Base-by-base conservation (phyloP, 1,284 basidiomycete genomes). In the Vanrija sp. region DNA sequence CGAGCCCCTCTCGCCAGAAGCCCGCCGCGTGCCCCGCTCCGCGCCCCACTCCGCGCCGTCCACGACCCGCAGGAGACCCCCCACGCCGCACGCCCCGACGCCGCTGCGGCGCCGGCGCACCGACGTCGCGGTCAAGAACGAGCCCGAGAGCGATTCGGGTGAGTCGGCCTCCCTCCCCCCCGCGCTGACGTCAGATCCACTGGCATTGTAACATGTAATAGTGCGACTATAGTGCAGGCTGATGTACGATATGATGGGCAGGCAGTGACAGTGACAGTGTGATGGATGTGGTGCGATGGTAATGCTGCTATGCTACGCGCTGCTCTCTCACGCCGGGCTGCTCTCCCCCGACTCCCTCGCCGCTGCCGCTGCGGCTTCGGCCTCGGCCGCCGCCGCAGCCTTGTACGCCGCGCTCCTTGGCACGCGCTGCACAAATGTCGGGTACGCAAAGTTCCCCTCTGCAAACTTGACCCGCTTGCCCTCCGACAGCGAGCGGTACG, bases 381-480 rank as follows among this genome's bases (percentile, higher is more conserved):
- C 7, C 15, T 19, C 23, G 14, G 24, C 44, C 2, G n/a, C 18
- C 27, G n/a, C n/a, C 36, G 16, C 25, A 14, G 45, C 14, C 12
- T 24, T 31, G 12, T 4, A 22, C 5, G 35, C 24, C 45, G 45
- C 47, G 19, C 38, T 48, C 47, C 41, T 19, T 19, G 48, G 48
- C 14, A 48, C 47, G 35, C 56, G 57, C 39, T 59, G 42, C 16
- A 59, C 47, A 39, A 59, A 59, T 12, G 52, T 52, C 1, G 71
- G 71, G 55, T 67, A 69, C 16, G 67, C 68, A 51, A 67, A 72
- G 56, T 73, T 69, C 2, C 69, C 69, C 24, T 54, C 41, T 20
- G 64, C 66, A 48, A 73, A 73, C 47, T 66, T 66, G 37, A 72
- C 67, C 36, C 71, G 53, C 56, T 73, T 73, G 6, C 64, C 66